Base-by-base conservation (phyloP, 441 rosid species). In the Metrosideros polymorpha region DNA sequence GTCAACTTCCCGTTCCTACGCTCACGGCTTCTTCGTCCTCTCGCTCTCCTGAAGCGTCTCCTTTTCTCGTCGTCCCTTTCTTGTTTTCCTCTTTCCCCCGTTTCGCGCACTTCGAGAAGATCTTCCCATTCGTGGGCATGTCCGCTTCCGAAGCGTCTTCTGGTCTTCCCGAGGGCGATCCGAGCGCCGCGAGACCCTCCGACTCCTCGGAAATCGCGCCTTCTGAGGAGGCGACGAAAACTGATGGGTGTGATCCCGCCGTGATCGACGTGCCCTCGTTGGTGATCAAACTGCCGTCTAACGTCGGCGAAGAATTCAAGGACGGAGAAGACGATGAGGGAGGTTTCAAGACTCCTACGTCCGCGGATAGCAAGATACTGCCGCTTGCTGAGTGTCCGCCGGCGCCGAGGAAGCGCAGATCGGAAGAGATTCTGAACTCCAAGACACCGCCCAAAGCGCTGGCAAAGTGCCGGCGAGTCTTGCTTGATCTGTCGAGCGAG, bases 291-390 rank as follows among this genome's bases (percentile, higher is more conserved):
- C 47, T 39, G 79, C 79, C 79, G 47, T 71, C 47, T 3, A 71
- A 52, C 13, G 82, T 83, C 91, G 89, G 88, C 88, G 89, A 86
- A 91, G 84, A 85, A 84, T 35, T 84, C 90, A 83, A 87, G 82
- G 86, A 84, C 24, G 88, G 87, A 25, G 87, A 86, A 14, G 90
- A 89, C 15, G 85, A 89, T 3, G 90, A 88, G 15, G 92, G 85
- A 79, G 95, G 93, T 32, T 93, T 92, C 90, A 95, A 91, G 92
- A 96, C 98, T 86, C 99, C 99, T 27, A 93, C 93, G 39, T 93
- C 93, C 45, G 82, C 83, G 71, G 92, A 88, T 35, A 88, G 85
- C 25, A 91, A 82, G 89, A 89, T 93, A 12, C 92, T 92, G 1
- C 82, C 19, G n/a, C 22, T 88, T 24, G 90, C 86, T 22, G 86